Evolutionary conservation across 192 early-diverging fungal species (phyloP).

Genomic region (Backusella liffmaniae): DNA sequence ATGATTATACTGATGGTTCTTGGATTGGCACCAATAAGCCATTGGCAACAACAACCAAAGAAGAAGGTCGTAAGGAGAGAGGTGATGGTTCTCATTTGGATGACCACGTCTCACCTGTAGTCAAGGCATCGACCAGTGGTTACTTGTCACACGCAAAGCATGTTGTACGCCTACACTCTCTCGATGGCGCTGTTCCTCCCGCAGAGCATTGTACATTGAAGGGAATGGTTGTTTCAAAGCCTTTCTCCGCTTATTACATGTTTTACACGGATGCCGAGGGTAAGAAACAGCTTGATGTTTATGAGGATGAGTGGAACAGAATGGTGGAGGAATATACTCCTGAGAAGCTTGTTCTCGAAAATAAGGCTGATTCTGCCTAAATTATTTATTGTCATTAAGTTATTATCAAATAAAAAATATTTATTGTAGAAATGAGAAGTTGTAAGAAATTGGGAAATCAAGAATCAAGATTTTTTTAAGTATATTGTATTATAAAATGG

Average conservation of each 20-base stretch:
- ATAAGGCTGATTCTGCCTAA: neutral
- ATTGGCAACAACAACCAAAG: conserved; percentile 17
- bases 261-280: conserved; percentile 21
- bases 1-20: conserved; percentile 23
- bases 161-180: conserved; percentile 16
- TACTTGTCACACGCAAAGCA: conserved; percentile 25
- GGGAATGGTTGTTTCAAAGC: conserved; percentile 16
- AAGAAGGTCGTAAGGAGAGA: conserved; percentile 19
- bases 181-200: conserved; percentile 17
- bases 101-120: conserved; percentile 16
- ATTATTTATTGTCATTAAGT: neutral
- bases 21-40: conserved; percentile 18
- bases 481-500: no score
- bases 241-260: conserved; percentile 24
- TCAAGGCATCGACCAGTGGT: conserved; percentile 16
- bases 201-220: neutral
- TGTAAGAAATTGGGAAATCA: no score
- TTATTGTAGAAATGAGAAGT: neutral
- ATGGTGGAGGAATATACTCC: conserved; percentile 19
- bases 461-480: no score
- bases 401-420: neutral
- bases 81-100: conserved; percentile 22
- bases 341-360: conserved; percentile 5
- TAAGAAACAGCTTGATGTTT: neutral
- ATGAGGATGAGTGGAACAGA: neutral